A percentile compares a stretch with the other conserved stretches of the same genome.
phyloP scores from a whole-genome alignment of 495 filamentous ascomycete genomes.

The Neurospora terricola region DNA sequence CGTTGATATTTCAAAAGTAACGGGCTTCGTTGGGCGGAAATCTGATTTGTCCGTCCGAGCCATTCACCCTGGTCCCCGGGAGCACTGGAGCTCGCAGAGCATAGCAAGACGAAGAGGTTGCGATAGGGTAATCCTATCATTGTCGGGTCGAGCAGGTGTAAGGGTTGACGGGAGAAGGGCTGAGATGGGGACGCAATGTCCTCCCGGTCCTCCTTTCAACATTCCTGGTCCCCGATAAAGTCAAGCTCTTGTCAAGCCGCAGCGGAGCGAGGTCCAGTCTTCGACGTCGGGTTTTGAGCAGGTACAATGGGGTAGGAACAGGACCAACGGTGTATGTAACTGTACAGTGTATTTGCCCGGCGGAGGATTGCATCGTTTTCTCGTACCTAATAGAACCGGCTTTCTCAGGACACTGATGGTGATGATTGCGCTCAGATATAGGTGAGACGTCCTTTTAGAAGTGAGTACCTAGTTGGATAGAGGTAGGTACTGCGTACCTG shows the following conservation, averaged over 20 bases:
- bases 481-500: background rate
- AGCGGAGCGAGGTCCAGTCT: background rate
- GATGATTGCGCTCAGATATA: background rate
- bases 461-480: background rate
- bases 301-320: background rate
- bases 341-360: background rate
- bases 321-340: background rate
- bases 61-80: background rate
- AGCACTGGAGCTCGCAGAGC: background rate
- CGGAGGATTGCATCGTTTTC: background rate
- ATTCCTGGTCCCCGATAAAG: background rate
- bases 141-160: background rate
- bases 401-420: background rate
- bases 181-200: background rate
- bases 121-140: background rate
- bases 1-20: background rate
- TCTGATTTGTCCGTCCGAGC: background rate
- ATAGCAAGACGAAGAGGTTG: background rate
- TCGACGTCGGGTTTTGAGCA: background rate
- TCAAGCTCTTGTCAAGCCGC: background rate
- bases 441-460: background rate
- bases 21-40: background rate
- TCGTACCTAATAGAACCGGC: background rate
- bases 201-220: background rate
- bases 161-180: background rate